These are phyloP conservation scores for Infundibulicybe gibba DNA, from an alignment of 768 basidiomycete genomes.

Conservation along the genomic window DNA sequence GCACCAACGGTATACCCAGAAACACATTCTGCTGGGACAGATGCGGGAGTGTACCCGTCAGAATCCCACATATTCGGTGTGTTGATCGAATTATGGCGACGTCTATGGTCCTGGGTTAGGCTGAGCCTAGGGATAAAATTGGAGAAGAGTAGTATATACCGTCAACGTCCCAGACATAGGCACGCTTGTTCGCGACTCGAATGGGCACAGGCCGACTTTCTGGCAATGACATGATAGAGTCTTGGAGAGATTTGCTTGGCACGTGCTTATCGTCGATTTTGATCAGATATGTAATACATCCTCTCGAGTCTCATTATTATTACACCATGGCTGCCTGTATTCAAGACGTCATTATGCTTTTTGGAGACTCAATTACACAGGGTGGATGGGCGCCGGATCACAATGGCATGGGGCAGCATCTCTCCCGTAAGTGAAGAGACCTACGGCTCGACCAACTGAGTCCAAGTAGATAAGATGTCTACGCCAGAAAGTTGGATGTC, in stretches of 20 bases:
- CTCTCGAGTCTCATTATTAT: background rate
- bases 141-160: conserved; percentile 35
- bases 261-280: too few relatives aligned
- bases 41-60: conserved; percentile 91
- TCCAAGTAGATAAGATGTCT: conserved; percentile 47
- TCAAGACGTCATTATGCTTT: conserved; percentile 68
- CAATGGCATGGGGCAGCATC: conserved; percentile 62
- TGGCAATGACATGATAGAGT: conserved; percentile 12
- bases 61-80: conserved; percentile 80
- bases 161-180: conserved; percentile 87
- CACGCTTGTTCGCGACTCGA: conserved; percentile 73
- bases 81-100: conserved; percentile 75
- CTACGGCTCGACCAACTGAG: background rate
- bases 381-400: conserved; percentile 47
- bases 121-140: background rate
- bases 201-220: conserved; percentile 46
- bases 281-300: too few relatives aligned
- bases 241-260: background rate
- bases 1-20: conserved; percentile 83
- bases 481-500: conserved; percentile 80
- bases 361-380: conserved; percentile 85
- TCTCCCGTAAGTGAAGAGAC: conserved; percentile 49
- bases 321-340: conserved; percentile 49
- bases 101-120: conserved; percentile 43
- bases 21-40: conserved; percentile 96